A percentile compares a stretch with the other conserved stretches of the same genome.
These are phyloP conservation scores for Neonectria faginata DNA, from an alignment of 2,329 filamentous ascomycete species.

Conservation along the genomic window DNA sequence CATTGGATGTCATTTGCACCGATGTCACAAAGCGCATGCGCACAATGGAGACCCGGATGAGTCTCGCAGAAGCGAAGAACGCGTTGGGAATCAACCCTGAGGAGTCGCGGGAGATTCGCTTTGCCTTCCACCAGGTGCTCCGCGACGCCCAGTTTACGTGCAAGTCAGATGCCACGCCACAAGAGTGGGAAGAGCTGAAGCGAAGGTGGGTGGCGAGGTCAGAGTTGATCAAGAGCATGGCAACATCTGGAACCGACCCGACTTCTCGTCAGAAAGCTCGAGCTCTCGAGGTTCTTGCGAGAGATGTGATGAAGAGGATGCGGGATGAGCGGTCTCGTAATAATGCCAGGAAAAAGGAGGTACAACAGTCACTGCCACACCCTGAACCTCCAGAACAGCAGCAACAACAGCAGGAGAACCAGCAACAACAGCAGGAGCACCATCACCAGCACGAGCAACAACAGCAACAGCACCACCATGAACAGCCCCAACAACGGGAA, in stretches of 20 bases:
- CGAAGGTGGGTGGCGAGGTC: constrained; percentile 73
- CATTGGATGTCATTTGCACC: constrained; percentile 82
- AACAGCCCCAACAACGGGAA: not conserved
- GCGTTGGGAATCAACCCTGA: constrained; percentile 58
- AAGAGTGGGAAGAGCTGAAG: constrained; percentile 79
- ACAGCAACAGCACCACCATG: not conserved
- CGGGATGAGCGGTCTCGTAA: constrained; percentile 73
- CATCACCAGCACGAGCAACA: not conserved
- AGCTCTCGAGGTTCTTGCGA: constrained; percentile 77
- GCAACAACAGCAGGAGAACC: constrained; percentile 5
- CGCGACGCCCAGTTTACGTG: constrained; percentile 75
- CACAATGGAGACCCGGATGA: constrained; percentile 72
- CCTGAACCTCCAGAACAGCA: constrained; percentile 1
- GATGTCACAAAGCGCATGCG: constrained; percentile 87
- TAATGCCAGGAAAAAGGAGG: constrained; percentile 51
- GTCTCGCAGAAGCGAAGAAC: constrained; percentile 80
- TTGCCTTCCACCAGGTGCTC: constrained; percentile 74
- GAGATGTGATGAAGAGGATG: constrained; percentile 82
- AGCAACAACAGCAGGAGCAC: not conserved
- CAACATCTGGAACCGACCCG: constrained; percentile 62
- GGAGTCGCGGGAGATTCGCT: constrained; percentile 69
- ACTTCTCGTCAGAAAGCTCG: constrained; percentile 67
- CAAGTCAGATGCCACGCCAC: constrained; percentile 77
- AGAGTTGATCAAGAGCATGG: constrained; percentile 65
- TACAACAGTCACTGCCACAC: not conserved